Evolutionary conservation across 1,284 basidiomycete genomes (phyloP).

Genomic region (Vanrija humicola): DNA sequence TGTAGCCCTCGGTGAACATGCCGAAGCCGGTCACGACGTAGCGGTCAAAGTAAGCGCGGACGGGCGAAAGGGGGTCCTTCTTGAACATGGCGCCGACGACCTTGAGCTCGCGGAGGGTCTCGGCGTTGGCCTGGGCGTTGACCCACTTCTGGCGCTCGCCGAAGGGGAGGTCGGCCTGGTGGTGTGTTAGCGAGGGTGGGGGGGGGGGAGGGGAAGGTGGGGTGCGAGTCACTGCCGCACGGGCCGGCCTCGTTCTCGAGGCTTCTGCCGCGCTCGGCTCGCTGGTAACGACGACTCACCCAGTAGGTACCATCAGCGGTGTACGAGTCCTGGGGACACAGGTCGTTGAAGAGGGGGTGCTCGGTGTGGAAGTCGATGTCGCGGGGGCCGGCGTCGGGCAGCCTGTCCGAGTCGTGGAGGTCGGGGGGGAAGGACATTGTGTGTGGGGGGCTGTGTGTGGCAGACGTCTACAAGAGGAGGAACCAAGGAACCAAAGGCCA

Average conservation of each 20-base stretch:
- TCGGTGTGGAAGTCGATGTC: conserved; percentile 22
- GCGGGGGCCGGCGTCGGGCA: conserved; percentile 6
- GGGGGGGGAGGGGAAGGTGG: not conserved
- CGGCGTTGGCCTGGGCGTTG: conserved; percentile 49
- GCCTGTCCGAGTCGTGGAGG: conserved; percentile 7
- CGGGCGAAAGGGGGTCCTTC: conserved; percentile 50
- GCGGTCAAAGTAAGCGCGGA: conserved; percentile 51
- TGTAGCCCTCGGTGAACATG: conserved; percentile 54
- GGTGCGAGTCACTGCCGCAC: not conserved
- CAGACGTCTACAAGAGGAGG: not conserved
- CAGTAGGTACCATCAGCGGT: conserved; percentile 41
- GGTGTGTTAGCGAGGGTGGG: not conserved
- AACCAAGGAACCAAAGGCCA: not conserved
- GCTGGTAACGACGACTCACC: conserved; percentile 27
- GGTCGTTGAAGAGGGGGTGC: conserved; percentile 46
- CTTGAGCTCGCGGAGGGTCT: conserved; percentile 50
- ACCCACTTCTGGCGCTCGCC: conserved; percentile 46
- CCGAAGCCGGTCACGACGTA: conserved; percentile 56
- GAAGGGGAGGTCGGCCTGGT: conserved; percentile 43
- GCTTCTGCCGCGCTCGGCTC: not conserved
- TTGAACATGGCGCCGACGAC: conserved; percentile 54
- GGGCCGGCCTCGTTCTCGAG: not conserved
- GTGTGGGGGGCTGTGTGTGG: conserved; percentile 13
- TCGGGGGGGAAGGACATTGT: conserved; percentile 17
- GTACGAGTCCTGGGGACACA: conserved; percentile 46